phyloP scores from a whole-genome alignment of 2,329 filamentous ascomycete genomes.

The Chaetothyriales sp. region DNA sequence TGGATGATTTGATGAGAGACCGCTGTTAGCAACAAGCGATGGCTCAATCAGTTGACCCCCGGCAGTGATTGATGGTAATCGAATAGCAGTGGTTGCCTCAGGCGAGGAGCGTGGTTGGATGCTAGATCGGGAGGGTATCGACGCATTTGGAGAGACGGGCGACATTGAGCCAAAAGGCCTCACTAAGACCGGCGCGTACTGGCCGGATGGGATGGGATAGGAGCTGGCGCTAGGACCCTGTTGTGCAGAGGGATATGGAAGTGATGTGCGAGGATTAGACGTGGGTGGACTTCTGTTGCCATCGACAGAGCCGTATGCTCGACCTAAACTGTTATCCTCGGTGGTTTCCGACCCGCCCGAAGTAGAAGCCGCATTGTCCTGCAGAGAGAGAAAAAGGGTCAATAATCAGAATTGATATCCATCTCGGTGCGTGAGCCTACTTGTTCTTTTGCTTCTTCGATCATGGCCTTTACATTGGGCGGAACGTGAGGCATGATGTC shows the following conservation, averaged over 20 bases:
- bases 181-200: neutral
- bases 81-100: conserved; percentile 5
- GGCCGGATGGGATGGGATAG: neutral
- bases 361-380: conserved; percentile 11
- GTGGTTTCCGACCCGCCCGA: conserved; percentile 8
- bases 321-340: conserved; percentile 2
- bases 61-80: conserved; percentile 14
- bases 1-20: neutral
- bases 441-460: conserved; percentile 15
- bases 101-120: conserved; percentile 8
- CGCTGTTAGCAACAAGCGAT: neutral
- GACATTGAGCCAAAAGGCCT: neutral
- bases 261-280: neutral
- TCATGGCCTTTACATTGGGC: conserved; percentile 13
- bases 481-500: conserved; percentile 16
- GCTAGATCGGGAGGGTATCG: neutral
- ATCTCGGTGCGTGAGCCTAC: conserved; percentile 4
- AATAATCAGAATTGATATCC: neutral
- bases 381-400: neutral
- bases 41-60: conserved; percentile 11
- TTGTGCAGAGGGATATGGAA: neutral
- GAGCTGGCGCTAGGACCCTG: neutral
- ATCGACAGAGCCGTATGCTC: neutral
- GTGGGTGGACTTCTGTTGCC: neutral
- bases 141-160: neutral